Evolutionary conservation across 345 rosid genomes (phyloP), one percentile per base, ranked within the genome.

Genomic region (Rhizophora apiculata): DNA sequence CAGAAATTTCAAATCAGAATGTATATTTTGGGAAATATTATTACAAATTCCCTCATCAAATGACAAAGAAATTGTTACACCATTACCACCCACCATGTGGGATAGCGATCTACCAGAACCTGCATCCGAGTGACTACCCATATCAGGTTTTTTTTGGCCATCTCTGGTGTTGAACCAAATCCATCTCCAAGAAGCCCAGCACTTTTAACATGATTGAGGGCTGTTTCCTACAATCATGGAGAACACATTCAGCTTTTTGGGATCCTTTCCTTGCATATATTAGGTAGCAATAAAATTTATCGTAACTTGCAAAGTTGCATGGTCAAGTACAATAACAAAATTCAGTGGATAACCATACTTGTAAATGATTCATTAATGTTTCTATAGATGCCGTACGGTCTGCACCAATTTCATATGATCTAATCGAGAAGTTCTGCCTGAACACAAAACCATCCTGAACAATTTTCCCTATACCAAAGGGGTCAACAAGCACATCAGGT

Each of bases 61-160:
- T 6, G 16, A 30, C 10, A 65, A 9, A 36, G 27, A 10, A 27
- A 51, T 10, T 31, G 6, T 24, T 54, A 32, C 43, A 51, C 37
- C 9, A 16, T 22, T 32, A 48, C 53, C 56, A 68, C 92, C 86
- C 85, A 92, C 99, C 98, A 92, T 61, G 94, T 89, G 46, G 98
- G 99, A 82, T 96, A 96, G 55, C 85, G 88, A 81, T 96, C 97
- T 31, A 92, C 86, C 20, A 87, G 87, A 72, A 90, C 89, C 82
- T 92, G 97, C 97, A 96, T 96, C 56, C 91, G 85, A 22, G 97
- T 78, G 24, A 96, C 98, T 39, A 96, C 99, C 99, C 99, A 96
- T 78, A 96, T 96, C 71, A 96, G 79, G 71, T 96, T 89, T 85
- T 83, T 84, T 86, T 90, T 96, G 68, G 79, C 76, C 99, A 96